Conservation (phyloP, 1,284 basidiomycete genomes). For the Apiotrichum akiyoshidainum region DNA sequence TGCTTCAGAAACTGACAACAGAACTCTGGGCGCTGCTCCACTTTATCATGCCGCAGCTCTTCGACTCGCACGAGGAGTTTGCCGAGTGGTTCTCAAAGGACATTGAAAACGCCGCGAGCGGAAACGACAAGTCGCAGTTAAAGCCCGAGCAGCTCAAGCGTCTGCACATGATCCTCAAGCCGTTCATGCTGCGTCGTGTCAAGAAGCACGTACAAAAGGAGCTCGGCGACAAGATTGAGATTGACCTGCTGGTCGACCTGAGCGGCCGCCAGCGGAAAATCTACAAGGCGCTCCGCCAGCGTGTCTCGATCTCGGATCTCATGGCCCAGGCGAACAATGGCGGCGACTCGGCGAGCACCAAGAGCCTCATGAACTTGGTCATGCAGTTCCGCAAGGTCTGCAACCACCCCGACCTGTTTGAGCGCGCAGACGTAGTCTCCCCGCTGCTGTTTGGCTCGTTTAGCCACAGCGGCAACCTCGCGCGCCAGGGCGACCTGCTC, state of each 20-base stretch:
- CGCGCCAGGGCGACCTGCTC: constrained; percentile 80
- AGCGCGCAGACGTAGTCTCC: constrained; percentile 91
- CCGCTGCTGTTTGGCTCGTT: constrained; percentile 86
- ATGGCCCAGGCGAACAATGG: constrained; percentile 90
- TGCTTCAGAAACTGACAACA: constrained; percentile 46
- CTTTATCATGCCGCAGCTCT: constrained; percentile 99
- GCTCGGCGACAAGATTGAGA: constrained; percentile 99
- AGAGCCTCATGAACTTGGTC: constrained; percentile 94
- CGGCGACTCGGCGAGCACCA: constrained; percentile 59
- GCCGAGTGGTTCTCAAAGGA: constrained; percentile 99
- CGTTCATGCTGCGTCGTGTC: constrained; percentile 96
- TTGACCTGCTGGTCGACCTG: constrained; percentile 91
- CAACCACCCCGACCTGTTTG: constrained; percentile 98
- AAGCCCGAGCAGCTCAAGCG: constrained; percentile 95
- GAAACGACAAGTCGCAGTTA: constrained; percentile 63
- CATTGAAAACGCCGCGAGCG: constrained; percentile 91
- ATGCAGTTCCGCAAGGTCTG: constrained; percentile 99
- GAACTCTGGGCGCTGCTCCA: constrained; percentile 99
- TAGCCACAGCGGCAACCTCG: constrained; percentile 73
- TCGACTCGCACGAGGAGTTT: constrained; percentile 99
- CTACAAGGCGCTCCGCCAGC: constrained; percentile 84
- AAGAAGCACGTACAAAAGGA: constrained; percentile 99
- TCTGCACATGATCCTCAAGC: constrained; percentile 98
- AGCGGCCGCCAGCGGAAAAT: constrained; percentile 90
- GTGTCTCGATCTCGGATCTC: constrained; percentile 92